Base-by-base conservation (phyloP, 2,329 filamentous ascomycete species). In the Claviceps spartinae region DNA sequence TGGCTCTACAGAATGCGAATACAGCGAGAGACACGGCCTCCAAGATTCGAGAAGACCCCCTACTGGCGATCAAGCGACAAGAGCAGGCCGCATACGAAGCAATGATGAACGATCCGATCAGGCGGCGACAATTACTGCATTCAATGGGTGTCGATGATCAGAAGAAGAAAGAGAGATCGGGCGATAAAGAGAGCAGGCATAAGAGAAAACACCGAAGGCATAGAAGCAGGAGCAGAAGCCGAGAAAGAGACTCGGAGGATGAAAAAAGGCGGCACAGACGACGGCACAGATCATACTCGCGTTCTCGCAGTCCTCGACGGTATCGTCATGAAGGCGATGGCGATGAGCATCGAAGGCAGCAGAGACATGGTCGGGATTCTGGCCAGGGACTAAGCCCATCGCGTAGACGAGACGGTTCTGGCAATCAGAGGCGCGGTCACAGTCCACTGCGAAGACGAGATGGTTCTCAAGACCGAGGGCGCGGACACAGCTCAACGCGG, bases 1-100 rank as follows among this genome's bases (percentile, higher is more conserved):
- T 85, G 72, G 78, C 81, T 0, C 60, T 82, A 49, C 79, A 84
- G 55, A 81, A 82, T 59, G 83, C 84, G 26, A 88, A 88, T 63
- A 86, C 79, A 3, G 74, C 82, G 16, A 77, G 87, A 56, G 93
- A 98, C 66, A 89, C 83, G 0, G 85, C 88, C 34, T 70, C 81
- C 47, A 98, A 98, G 71, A 83, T 97, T 47, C 77, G 89, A 57
- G 86, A 94, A 58, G 93, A 98, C 64, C 93, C 93, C 0, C 75
- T 98, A 61, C 72, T 97, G 37, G 88, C 90, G 24, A 96, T 98
- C 66, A 95, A 95, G 75, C 86, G 83, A 64, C 85, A 94, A 64
- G 90, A 97, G 65, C 86, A 91, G 66, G 83, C 83, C 30, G 83
- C 85, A 1, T 88, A 88, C 63, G 82, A 85, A 59, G 78, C 82